Percentiles rank a stretch among this genome's conserved stretches.
phyloP scores from a whole-genome alignment of 176 grass and related monocot species.

The Juncus inflexus region DNA sequence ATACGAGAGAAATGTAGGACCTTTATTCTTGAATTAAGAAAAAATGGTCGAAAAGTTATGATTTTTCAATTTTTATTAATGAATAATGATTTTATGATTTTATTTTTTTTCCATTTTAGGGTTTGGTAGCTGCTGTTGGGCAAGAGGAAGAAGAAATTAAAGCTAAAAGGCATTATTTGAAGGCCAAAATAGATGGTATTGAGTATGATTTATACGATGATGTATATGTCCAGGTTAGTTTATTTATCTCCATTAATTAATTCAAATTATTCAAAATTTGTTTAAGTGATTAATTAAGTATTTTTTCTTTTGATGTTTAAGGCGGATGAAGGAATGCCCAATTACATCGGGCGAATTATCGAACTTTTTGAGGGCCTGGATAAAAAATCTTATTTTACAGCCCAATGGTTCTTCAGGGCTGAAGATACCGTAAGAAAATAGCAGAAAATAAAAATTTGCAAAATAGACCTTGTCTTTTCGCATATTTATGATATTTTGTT shows the following conservation, averaged over 20 bases:
- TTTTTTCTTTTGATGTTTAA: constrained; percentile 2
- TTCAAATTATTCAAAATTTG: too few relatives aligned
- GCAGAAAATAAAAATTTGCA: too few relatives aligned
- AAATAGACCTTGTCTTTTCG: too few relatives aligned
- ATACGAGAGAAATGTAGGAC: constrained; percentile 36
- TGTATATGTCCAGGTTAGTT: constrained; percentile 61
- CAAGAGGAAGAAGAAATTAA: constrained; percentile 29
- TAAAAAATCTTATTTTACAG: constrained; percentile 46
- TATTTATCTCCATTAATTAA: neutral
- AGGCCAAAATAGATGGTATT: constrained; percentile 37
- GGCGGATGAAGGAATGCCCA: constrained; percentile 47
- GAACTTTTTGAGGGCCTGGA: constrained; percentile 68
- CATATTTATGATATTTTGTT: neutral
- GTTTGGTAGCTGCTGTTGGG: neutral
- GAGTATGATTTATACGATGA: constrained; percentile 48
- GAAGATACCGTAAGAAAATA: constrained; percentile 55
- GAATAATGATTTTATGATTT: constrained; percentile 1
- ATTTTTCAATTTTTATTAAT: neutral
- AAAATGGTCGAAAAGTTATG: neutral
- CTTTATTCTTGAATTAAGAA: too few relatives aligned
- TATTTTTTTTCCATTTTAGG: constrained; percentile 27
- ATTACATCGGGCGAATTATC: constrained; percentile 71
- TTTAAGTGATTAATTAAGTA: neutral
- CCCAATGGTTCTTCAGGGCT: constrained; percentile 68
- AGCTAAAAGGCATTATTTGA: constrained; percentile 42